Percentiles rank a stretch among this genome's conserved stretches.
These are phyloP conservation scores for Anthracocystis setariae DNA, from an alignment of 1,284 basidiomycete species.

Conservation along the genomic window DNA sequence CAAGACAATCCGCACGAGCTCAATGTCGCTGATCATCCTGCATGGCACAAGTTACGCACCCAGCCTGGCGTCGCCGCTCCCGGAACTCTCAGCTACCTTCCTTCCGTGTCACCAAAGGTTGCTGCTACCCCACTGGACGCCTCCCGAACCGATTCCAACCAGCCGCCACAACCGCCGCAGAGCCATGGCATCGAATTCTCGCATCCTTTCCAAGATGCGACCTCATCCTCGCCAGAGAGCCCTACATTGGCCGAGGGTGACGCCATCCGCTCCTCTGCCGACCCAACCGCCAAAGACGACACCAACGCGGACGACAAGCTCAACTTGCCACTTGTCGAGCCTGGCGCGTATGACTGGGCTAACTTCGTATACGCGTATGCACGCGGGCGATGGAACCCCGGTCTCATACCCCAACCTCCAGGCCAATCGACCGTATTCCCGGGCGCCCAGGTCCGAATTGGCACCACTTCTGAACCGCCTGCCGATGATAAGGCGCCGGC, in stretches of 20 bases:
- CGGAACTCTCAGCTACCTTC: slow-evolving; percentile 39
- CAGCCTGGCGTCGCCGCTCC: slow-evolving; percentile 32
- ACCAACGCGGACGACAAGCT: not conserved
- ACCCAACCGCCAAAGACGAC: not conserved
- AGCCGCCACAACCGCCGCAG: not conserved
- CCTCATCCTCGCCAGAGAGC: not conserved
- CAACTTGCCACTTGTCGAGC: slow-evolving; percentile 15
- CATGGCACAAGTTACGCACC: slow-evolving; percentile 31
- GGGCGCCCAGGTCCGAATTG: slow-evolving; percentile 35
- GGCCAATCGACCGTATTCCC: slow-evolving; percentile 43
- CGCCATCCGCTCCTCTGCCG: not conserved
- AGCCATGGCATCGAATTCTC: slow-evolving; percentile 6
- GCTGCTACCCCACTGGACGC: not conserved
- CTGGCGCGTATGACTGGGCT: slow-evolving; percentile 61
- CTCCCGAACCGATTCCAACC: not conserved
- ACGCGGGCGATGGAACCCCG: slow-evolving; percentile 59
- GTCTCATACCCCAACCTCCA: slow-evolving; percentile 56
- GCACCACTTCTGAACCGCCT: slow-evolving; percentile 7
- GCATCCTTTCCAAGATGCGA: slow-evolving; percentile 18
- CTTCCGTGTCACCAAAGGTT: slow-evolving; percentile 19
- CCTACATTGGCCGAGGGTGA: not conserved
- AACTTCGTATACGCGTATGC: slow-evolving; percentile 63
- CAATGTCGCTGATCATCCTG: slow-evolving; percentile 37
- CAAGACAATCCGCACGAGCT: slow-evolving; percentile 32
- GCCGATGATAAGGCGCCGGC: not conserved